Evolutionary conservation across 129 eudicot genomes (phyloP).

Genomic region (Oenanthe sinensis): DNA sequence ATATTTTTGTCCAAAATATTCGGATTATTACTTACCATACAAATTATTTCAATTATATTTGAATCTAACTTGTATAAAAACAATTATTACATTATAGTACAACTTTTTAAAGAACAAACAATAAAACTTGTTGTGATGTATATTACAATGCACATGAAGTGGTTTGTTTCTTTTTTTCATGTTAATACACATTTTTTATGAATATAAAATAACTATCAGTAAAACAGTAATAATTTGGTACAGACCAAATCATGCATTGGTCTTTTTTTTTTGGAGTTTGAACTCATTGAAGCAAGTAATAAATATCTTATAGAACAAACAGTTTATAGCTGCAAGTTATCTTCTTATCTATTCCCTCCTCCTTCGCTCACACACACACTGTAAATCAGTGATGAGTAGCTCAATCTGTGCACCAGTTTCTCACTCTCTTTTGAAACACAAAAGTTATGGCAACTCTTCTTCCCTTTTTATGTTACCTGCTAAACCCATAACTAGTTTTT

Average conservation of each 20-base stretch:
- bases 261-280: background rate
- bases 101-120: background rate
- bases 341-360: conserved; percentile 31
- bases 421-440: conserved; percentile 37
- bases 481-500: conserved; percentile 25
- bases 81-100: no score
- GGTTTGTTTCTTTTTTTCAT: no score
- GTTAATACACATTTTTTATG: background rate
- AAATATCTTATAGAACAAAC: background rate
- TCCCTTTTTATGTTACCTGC: conserved; percentile 10
- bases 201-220: no score
- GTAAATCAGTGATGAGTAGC: conserved; percentile 34
- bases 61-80: background rate
- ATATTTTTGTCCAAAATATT: no score
- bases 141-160: background rate
- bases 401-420: conserved; percentile 39
- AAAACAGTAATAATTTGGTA: background rate
- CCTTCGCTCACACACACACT: conserved; percentile 6
- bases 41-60: no score
- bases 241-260: background rate
- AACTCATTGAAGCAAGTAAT: background rate
- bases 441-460: conserved; percentile 13
- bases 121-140: background rate
- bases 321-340: background rate
- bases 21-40: background rate